Percentiles rank a stretch among this genome's conserved stretches.
Conservation (phyloP, 2,329 filamentous ascomycete genomes). For the Myriosclerotinia duriaeana region DNA sequence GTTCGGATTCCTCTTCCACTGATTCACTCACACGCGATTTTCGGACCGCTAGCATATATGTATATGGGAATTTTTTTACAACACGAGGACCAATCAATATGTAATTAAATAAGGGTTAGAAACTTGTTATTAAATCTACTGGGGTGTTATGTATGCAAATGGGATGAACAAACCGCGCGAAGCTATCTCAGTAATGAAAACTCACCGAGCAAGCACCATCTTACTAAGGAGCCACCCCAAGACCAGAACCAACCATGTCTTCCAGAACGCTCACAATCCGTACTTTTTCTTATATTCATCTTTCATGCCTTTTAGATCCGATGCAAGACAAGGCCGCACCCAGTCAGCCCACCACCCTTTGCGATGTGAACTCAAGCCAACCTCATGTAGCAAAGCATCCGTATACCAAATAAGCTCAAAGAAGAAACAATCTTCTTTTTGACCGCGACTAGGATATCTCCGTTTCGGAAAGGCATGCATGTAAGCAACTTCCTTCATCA, state of each 20-base stretch:
- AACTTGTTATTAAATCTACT: neutral
- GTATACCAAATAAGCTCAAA: constrained; percentile 23
- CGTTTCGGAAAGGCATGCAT: constrained; percentile 21
- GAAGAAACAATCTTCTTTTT: constrained; percentile 11
- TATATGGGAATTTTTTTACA: too few species aligned
- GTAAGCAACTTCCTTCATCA: constrained; percentile 18
- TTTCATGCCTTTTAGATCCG: constrained; percentile 4
- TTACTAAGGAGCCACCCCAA: neutral
- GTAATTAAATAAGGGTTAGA: neutral
- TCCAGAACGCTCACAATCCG: neutral
- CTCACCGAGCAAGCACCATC: neutral
- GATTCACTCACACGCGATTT: neutral
- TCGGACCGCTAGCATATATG: too few species aligned
- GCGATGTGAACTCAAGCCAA: constrained; percentile 17
- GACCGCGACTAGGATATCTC: constrained; percentile 20
- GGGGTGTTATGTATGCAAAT: neutral
- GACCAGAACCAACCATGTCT: neutral
- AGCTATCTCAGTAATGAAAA: too few species aligned
- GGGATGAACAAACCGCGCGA: neutral
- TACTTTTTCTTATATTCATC: constrained; percentile 22
- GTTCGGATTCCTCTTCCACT: neutral
- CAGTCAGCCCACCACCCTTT: constrained; percentile 21
- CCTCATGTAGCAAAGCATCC: constrained; percentile 18
- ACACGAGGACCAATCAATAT: too few species aligned
- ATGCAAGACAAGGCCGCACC: constrained; percentile 16